A percentile compares a stretch with the other conserved stretches of the same genome.
These are phyloP conservation scores for Arthroderma sp. DNA, from an alignment of 2,329 filamentous ascomycete species.

Conservation along the genomic window DNA sequence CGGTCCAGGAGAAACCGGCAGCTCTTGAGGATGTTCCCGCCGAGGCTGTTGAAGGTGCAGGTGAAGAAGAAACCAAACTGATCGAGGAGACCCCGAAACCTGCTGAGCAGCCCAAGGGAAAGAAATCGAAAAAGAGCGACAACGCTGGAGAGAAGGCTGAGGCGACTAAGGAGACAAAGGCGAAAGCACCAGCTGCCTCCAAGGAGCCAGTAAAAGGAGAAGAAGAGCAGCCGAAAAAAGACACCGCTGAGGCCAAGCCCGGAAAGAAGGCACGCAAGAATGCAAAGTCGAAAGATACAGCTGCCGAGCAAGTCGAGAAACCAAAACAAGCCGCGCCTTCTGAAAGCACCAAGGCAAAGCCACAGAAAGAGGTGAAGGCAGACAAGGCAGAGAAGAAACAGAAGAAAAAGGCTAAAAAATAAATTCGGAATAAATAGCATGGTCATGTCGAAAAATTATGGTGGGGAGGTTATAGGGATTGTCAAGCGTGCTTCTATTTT, in stretches of 20 bases:
- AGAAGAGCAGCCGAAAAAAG: conserved; percentile 1
- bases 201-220: neutral
- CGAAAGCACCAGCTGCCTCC: neutral
- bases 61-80: conserved; percentile 9
- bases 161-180: conserved; percentile 3
- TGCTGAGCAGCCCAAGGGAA: conserved; percentile 7
- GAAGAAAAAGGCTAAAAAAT: neutral
- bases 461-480: no score
- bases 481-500: no score
- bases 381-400: neutral
- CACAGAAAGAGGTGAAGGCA: conserved; percentile 7
- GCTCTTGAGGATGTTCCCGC: conserved; percentile 22
- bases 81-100: neutral
- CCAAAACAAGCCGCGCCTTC: conserved; percentile 7
- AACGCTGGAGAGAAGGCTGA: conserved; percentile 8
- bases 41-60: conserved; percentile 13
- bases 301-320: neutral
- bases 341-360: conserved; percentile 19
- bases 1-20: conserved; percentile 26
- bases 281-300: conserved; percentile 1
- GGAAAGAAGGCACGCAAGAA: conserved; percentile 1
- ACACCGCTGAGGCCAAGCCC: conserved; percentile 1
- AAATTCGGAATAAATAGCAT: neutral
- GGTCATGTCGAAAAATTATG: neutral
- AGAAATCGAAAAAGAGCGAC: conserved; percentile 16